These are phyloP conservation scores for Schoenoplectus triqueter DNA, from an alignment of 202 grass and related monocot species.

Conservation along the genomic window DNA sequence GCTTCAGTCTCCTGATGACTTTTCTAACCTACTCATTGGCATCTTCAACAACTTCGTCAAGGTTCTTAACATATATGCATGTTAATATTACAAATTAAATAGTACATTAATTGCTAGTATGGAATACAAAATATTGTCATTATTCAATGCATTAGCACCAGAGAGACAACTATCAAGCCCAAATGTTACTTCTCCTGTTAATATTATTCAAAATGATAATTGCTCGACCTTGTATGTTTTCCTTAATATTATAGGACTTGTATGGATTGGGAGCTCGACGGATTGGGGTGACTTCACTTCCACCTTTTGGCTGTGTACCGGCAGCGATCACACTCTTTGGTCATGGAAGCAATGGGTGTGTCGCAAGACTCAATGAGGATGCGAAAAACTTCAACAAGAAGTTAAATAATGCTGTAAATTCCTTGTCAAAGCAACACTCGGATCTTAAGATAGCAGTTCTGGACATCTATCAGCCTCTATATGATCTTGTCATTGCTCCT, in stretches of 20 bases:
- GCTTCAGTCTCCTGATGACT: constrained; percentile 67
- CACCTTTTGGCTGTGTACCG: constrained; percentile 78
- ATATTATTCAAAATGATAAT: neutral
- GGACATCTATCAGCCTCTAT: constrained; percentile 85
- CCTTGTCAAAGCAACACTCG: constrained; percentile 50
- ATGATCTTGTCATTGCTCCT: constrained; percentile 56
- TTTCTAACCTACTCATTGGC: constrained; percentile 59
- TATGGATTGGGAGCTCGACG: constrained; percentile 75
- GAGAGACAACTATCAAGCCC: neutral
- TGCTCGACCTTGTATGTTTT: neutral
- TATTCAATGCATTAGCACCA: neutral
- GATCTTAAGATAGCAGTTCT: constrained; percentile 84
- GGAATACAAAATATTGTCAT: neutral
- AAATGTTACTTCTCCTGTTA: neutral
- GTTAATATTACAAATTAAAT: neutral
- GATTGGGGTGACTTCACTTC: constrained; percentile 75
- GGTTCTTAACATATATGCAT: constrained; percentile 28
- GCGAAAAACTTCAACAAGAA: constrained; percentile 74
- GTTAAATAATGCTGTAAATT: constrained; percentile 51
- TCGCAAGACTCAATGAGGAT: constrained; percentile 65
- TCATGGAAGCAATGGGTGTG: constrained; percentile 53
- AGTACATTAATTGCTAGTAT: too few species aligned
- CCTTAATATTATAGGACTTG: constrained; percentile 48
- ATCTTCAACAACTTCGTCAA: constrained; percentile 63
- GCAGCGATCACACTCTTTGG: constrained; percentile 87